Conservation (phyloP, 306 rosid genomes). For the Trichosanthes truncata region DNA sequence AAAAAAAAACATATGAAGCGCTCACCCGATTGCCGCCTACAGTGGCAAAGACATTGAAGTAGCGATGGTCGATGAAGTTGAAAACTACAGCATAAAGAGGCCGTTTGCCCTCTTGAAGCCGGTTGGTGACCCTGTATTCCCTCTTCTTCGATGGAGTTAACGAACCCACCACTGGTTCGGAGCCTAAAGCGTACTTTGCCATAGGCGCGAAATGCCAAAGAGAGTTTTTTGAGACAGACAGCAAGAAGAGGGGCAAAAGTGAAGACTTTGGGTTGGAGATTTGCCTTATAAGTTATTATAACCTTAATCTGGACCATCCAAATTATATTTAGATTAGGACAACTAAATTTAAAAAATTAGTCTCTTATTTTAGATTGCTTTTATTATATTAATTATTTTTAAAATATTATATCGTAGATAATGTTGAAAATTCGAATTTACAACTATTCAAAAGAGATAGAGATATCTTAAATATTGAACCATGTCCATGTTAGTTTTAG, state of each 20-base stretch:
- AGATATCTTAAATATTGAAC: too few relatives aligned
- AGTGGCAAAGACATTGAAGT: slow-evolving; percentile 77
- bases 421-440: too few relatives aligned
- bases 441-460: too few relatives aligned
- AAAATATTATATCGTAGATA: too few relatives aligned
- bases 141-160: slow-evolving; percentile 39
- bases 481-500: too few relatives aligned
- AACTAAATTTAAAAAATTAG: too few relatives aligned
- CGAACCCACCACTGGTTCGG: slow-evolving; percentile 72
- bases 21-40: slow-evolving; percentile 87
- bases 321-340: too few relatives aligned
- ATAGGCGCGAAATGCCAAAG: slow-evolving; percentile 11
- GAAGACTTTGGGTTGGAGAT: neutral
- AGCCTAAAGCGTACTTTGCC: slow-evolving; percentile 57
- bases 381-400: too few relatives aligned
- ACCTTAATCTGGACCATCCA: too few relatives aligned
- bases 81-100: slow-evolving; percentile 83
- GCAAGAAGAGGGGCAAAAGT: neutral
- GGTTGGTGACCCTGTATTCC: slow-evolving; percentile 77
- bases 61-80: slow-evolving; percentile 81
- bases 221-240: neutral
- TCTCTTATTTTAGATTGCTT: too few relatives aligned
- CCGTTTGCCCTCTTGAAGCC: slow-evolving; percentile 88
- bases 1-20: neutral
- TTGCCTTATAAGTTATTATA: neutral